These are phyloP conservation scores for Basidiobolus meristosporus DNA, from an alignment of 371 early-diverging fungal species.

Conservation along the genomic window DNA sequence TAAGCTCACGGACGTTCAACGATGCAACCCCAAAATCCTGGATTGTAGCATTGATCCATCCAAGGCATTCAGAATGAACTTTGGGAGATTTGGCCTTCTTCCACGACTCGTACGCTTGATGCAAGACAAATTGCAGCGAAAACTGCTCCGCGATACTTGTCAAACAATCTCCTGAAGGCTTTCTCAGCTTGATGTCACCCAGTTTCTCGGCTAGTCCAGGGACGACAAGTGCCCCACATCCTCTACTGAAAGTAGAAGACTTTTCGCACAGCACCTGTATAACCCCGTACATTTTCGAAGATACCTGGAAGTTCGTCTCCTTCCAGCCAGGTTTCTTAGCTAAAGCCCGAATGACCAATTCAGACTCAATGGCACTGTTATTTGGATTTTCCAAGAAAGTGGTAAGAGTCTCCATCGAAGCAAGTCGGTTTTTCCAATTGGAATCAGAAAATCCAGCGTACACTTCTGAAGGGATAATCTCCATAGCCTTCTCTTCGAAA, in stretches of 20 bases:
- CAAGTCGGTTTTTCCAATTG: slow-evolving; percentile 77
- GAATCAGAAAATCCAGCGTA: slow-evolving; percentile 40
- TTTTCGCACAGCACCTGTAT: slow-evolving; percentile 46
- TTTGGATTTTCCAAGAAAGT: slow-evolving; percentile 4
- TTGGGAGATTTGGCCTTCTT: slow-evolving; percentile 78
- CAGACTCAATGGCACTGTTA: slow-evolving; percentile 25
- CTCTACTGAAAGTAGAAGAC: slow-evolving; percentile 35
- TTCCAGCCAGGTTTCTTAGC: slow-evolving; percentile 83
- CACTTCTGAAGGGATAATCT: slow-evolving; percentile 29
- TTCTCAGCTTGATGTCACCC: slow-evolving; percentile 84
- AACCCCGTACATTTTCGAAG: slow-evolving; percentile 18
- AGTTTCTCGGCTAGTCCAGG: slow-evolving; percentile 72
- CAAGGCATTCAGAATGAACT: slow-evolving; percentile 59
- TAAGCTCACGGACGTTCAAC: slow-evolving; percentile 45
- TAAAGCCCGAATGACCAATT: slow-evolving; percentile 67
- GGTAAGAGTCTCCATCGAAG: slow-evolving; percentile 11
- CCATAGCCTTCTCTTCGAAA: slow-evolving; percentile 36
- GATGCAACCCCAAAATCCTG: slow-evolving; percentile 77
- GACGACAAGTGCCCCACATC: slow-evolving; percentile 48
- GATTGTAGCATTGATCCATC: slow-evolving; percentile 64
- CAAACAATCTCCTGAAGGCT: slow-evolving; percentile 58
- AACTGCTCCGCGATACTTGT: slow-evolving; percentile 44
- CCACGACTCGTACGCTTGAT: slow-evolving; percentile 43
- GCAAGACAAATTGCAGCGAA: neutral
- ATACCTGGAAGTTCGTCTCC: slow-evolving; percentile 85